Conservation (phyloP, 202 grass and related monocot species). For the Alloteropsis angusta region DNA sequence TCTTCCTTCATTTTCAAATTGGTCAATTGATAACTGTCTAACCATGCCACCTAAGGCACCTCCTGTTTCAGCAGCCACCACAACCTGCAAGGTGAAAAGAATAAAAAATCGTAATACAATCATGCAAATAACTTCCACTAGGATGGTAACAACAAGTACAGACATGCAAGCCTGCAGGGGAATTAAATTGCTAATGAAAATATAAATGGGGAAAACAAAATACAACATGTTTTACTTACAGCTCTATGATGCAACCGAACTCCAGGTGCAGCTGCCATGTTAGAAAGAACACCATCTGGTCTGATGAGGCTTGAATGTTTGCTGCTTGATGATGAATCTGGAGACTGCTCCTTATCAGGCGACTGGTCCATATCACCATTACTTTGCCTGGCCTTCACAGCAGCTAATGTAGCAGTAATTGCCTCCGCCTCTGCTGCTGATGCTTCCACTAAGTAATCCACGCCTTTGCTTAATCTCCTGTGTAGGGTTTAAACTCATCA, state of each 20-base stretch:
- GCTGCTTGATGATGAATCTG: constrained; percentile 59
- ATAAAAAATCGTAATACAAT: constrained; percentile 8
- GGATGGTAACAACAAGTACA: neutral
- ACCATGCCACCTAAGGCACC: constrained; percentile 99
- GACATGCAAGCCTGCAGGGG: neutral
- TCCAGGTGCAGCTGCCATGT: constrained; percentile 58
- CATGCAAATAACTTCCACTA: constrained; percentile 11
- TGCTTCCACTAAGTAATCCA: constrained; percentile 95
- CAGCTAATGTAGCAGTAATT: constrained; percentile 93
- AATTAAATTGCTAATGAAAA: neutral
- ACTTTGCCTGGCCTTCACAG: constrained; percentile 84
- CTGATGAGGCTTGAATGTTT: constrained; percentile 79
- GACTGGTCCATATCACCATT: constrained; percentile 73
- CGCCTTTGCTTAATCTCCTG: constrained; percentile 89
- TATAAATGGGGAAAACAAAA: constrained; percentile 5
- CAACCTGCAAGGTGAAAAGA: constrained; percentile 46
- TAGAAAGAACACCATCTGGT: constrained; percentile 52
- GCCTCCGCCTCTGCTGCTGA: constrained; percentile 97
- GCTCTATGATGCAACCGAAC: constrained; percentile 99
- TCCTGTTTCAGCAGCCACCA: constrained; percentile 95
- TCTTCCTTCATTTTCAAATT: constrained; percentile 99
- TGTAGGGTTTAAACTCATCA: constrained; percentile 17
- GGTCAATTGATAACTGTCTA: constrained; percentile 94
- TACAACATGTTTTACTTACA: constrained; percentile 43
- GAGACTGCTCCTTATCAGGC: constrained; percentile 52